Evolutionary conservation across 345 rosid genomes (phyloP), one percentile per base, ranked within the genome.

Genomic region (Nephelium lappaceum): DNA sequence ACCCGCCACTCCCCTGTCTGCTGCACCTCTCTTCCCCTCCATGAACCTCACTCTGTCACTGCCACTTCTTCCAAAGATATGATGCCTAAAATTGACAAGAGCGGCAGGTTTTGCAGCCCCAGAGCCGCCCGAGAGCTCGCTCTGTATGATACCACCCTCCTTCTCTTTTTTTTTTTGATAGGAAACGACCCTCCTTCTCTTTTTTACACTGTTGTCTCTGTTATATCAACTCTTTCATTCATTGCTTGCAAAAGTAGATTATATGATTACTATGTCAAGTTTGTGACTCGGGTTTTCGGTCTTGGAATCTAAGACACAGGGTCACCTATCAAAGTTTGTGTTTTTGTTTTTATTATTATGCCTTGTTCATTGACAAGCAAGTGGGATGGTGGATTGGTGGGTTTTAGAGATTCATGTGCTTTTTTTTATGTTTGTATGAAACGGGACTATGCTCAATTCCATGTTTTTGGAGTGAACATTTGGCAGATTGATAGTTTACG

Each of bases 61-160:
- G 80, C 77, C 0, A 69, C 79, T 2, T 57, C 15, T 23, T 83
- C 85, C 27, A 91, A 83, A 67, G 89, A 85, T 25, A 76, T 68
- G 79, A 78, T 91, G 86, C 99, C 99, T 9, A 93, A 90, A 82
- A 83, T 96, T 75, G 99, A 96, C 71, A 92, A 91, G 81, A 91
- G 91, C 82, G 99, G 98, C 39, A 86, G 98, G 76, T 91, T 96
- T 79, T 94, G 98, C 86, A 94, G 97, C 81, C 99, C 99, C 72
- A 89, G 99, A 84, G 99, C 99, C 67, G 99, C 93, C 83, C 91
- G 99, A 6, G 99, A 96, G 83, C 97, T 96, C 78, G 96, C 99
- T 76, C 81, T 96, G 99, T 96, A 89, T 78, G 85, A 8, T 57
- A 23, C 5, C 24, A 62, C n/a, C 66, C n/a, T 11, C 23, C 71